phyloP scores from a whole-genome alignment of 228 moss, liverwort and hornwort species.

The Sphagnum fallax region DNA sequence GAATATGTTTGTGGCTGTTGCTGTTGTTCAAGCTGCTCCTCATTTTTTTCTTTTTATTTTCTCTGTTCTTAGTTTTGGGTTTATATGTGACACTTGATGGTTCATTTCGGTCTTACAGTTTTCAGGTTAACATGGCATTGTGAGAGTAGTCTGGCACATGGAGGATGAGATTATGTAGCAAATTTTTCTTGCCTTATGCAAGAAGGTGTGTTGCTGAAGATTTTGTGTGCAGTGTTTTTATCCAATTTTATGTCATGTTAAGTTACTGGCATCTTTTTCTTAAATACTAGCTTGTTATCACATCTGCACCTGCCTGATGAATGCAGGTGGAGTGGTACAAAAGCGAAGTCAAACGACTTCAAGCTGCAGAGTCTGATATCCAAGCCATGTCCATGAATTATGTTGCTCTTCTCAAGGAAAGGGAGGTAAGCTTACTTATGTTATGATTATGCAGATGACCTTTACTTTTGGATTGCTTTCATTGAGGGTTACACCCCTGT shows the following conservation, averaged over 20 bases:
- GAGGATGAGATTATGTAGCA: too few species aligned
- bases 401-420: constrained; percentile 51
- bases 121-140: too few species aligned
- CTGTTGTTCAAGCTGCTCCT: too few species aligned
- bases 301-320: neutral
- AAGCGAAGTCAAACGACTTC: constrained; percentile 36
- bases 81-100: neutral
- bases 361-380: constrained; percentile 44
- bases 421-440: constrained; percentile 40
- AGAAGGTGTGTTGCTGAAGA: too few species aligned
- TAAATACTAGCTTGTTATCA: neutral
- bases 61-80: neutral
- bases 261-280: neutral
- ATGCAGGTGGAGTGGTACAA: constrained; percentile 48
- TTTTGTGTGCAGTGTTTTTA: neutral
- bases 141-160: too few species aligned
- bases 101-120: neutral
- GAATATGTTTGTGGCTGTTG: too few species aligned
- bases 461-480: too few species aligned
- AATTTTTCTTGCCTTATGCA: too few species aligned
- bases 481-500: too few species aligned
- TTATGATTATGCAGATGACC: too few species aligned
- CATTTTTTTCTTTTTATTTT: neutral
- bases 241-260: neutral
- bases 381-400: constrained; percentile 46